Conservation (phyloP, 768 basidiomycete species). For the Boletus patriciae region DNA sequence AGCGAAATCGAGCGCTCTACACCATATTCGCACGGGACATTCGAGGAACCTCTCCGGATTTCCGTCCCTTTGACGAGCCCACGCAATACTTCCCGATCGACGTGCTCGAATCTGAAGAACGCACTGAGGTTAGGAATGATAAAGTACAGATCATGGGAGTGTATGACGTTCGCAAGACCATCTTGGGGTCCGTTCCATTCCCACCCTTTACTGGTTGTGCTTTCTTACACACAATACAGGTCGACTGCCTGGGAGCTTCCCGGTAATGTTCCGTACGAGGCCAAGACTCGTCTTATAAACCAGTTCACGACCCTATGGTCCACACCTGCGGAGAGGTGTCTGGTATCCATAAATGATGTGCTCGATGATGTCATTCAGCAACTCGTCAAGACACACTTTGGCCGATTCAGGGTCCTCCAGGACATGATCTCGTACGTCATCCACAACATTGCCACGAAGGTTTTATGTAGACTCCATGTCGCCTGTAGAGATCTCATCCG, state of each 20-base stretch:
- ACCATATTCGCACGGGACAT: slow-evolving; percentile 35
- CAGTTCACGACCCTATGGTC: slow-evolving; percentile 39
- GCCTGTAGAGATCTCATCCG: slow-evolving; percentile 28
- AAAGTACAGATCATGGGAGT: slow-evolving; percentile 28
- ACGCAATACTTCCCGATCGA: slow-evolving; percentile 11
- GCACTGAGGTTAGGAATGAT: not conserved
- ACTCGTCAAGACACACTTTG: slow-evolving; percentile 39
- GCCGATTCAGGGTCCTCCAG: slow-evolving; percentile 39
- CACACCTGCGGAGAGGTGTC: slow-evolving; percentile 35
- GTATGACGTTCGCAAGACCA: slow-evolving; percentile 35
- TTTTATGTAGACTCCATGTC: not conserved
- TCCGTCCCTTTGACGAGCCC: slow-evolving; percentile 33
- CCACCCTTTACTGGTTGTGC: not conserved
- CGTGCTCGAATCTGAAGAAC: slow-evolving; percentile 10
- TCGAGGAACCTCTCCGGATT: slow-evolving; percentile 42
- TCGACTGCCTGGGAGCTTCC: slow-evolving; percentile 46
- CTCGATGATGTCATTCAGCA: slow-evolving; percentile 31
- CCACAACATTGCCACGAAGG: not conserved
- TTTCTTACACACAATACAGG: slow-evolving; percentile 23
- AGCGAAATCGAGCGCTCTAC: slow-evolving; percentile 36
- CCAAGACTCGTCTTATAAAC: slow-evolving; percentile 39
- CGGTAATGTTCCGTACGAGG: slow-evolving; percentile 40
- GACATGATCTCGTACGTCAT: slow-evolving; percentile 36
- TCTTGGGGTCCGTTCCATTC: slow-evolving; percentile 33
- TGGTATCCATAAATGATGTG: slow-evolving; percentile 33